A percentile compares a stretch with the other conserved stretches of the same genome.
phyloP scores from a whole-genome alignment of 805 yeast genomes.

The Sugiyamaella lignohabitans region DNA sequence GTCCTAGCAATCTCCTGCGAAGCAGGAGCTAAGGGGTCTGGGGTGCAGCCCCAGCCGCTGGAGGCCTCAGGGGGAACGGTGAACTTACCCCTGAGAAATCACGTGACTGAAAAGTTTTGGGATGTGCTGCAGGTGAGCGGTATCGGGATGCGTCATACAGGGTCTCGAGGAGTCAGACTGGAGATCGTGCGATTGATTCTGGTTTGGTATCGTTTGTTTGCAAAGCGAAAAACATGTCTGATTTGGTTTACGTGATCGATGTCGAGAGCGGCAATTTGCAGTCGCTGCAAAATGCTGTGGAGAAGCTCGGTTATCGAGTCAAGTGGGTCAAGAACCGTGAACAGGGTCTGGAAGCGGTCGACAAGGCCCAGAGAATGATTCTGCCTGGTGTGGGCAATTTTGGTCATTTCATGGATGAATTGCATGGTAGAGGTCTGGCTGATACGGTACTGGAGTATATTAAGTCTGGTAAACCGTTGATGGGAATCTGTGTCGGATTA shows the following conservation, averaged over 20 bases:
- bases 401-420: slow-evolving; percentile 81
- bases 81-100: too few species aligned
- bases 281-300: slow-evolving; percentile 82
- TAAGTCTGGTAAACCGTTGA: slow-evolving; percentile 70
- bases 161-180: too few species aligned
- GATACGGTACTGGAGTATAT: slow-evolving; percentile 64
- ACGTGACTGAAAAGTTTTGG: too few species aligned
- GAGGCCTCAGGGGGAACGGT: too few species aligned
- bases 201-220: too few species aligned
- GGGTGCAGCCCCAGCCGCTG: too few species aligned
- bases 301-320: slow-evolving; percentile 64
- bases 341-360: slow-evolving; percentile 33
- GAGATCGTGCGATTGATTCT: too few species aligned
- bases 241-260: slow-evolving; percentile 66
- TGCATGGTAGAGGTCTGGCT: slow-evolving; percentile 54
- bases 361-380: slow-evolving; percentile 42
- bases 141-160: too few species aligned
- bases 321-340: slow-evolving; percentile 51
- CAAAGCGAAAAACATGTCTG: slow-evolving; percentile 10
- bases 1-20: too few species aligned
- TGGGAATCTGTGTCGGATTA: slow-evolving; percentile 98
- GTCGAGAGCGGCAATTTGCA: slow-evolving; percentile 92
- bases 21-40: too few species aligned
- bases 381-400: slow-evolving; percentile 97
- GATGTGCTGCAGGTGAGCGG: too few species aligned